These are phyloP conservation scores for Dentipellis sp. DNA, from an alignment of 768 basidiomycete species.

Conservation along the genomic window DNA sequence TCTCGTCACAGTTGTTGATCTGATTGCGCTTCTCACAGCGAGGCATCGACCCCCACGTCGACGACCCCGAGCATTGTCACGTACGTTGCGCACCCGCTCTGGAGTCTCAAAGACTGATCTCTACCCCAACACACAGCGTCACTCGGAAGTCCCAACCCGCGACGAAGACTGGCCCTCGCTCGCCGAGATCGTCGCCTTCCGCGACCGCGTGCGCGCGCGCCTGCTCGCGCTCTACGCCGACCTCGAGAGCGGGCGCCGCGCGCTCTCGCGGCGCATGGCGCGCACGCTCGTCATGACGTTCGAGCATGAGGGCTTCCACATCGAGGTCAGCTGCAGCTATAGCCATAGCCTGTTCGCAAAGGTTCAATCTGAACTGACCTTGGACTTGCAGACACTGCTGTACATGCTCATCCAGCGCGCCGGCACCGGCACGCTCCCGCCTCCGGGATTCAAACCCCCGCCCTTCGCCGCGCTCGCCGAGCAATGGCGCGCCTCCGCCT, in stretches of 20 bases:
- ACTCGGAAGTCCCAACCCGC: constrained; percentile 76
- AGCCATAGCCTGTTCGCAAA: not conserved
- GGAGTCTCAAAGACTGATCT: not conserved
- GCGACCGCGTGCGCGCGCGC: constrained; percentile 63
- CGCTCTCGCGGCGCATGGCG: constrained; percentile 54
- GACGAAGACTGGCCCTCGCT: constrained; percentile 85
- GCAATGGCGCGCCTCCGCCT: constrained; percentile 33
- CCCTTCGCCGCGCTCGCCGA: constrained; percentile 50
- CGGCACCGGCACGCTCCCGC: constrained; percentile 70
- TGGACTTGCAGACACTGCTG: constrained; percentile 53
- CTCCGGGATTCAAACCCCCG: constrained; percentile 64
- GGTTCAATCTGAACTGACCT: not conserved
- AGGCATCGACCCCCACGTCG: constrained; percentile 93
- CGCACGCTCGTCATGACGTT: constrained; percentile 85
- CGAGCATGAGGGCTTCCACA: constrained; percentile 86
- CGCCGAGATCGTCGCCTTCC: constrained; percentile 62
- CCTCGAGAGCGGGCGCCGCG: constrained; percentile 39
- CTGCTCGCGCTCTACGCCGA: constrained; percentile 66
- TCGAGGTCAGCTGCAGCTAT: constrained; percentile 39
- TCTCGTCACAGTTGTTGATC: too few relatives aligned
- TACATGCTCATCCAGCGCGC: constrained; percentile 90
- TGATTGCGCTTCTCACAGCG: constrained; percentile 35
- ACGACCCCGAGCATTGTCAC: constrained; percentile 81
- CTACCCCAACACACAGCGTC: constrained; percentile 42
- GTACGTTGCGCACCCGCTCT: constrained; percentile 34